These are phyloP conservation scores for Polytrichum commune DNA, from an alignment of 225 moss, liverwort and hornwort species.

Conservation along the genomic window DNA sequence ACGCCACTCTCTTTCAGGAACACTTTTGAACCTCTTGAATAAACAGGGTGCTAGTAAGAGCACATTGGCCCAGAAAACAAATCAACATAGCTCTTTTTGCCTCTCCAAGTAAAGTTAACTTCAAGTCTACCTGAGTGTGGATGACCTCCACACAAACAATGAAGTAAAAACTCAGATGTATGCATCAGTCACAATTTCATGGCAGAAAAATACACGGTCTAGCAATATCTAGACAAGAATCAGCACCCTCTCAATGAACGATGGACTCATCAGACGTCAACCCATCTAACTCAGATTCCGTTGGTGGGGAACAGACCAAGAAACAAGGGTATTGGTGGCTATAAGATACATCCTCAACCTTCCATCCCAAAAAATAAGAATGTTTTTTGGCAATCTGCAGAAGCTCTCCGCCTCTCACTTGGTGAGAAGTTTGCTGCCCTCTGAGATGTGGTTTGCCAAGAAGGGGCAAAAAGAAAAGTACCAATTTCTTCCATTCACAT, in stretches of 20 bases:
- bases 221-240: slow-evolving; percentile 14
- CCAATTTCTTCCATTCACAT: not conserved
- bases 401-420: not conserved
- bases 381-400: not conserved
- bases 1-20: no score
- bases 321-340: slow-evolving; percentile 19
- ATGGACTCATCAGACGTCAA: slow-evolving; percentile 12
- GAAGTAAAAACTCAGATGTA: slow-evolving; percentile 19
- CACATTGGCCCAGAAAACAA: no score
- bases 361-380: not conserved
- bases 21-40: no score
- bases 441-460: not conserved
- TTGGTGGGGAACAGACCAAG: slow-evolving; percentile 8
- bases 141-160: slow-evolving; percentile 24
- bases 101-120: no score
- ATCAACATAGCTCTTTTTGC: no score
- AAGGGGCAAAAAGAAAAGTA: not conserved
- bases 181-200: slow-evolving; percentile 19
- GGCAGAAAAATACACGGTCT: slow-evolving; percentile 3
- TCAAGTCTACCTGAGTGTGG: slow-evolving; percentile 5
- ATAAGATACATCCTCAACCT: slow-evolving; percentile 11
- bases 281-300: not conserved
- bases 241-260: slow-evolving; percentile 1
- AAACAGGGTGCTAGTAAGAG: no score
- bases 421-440: not conserved